phyloP scores from a whole-genome alignment of 257 asterid species.

The Nicotiana benthamiana region DNA sequence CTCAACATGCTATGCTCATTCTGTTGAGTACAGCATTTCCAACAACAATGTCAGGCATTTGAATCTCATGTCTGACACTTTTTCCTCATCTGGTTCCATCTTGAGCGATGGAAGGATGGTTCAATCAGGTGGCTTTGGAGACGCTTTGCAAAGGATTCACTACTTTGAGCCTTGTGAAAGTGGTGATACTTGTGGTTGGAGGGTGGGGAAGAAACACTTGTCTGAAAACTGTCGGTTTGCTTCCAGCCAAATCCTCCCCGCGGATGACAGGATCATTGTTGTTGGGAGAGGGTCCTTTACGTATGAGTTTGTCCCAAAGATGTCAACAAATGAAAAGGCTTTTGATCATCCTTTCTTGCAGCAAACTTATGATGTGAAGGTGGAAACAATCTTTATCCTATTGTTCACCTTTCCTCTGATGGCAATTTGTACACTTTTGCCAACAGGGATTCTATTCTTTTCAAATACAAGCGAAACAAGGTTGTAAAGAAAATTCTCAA shows the following conservation, averaged over 20 bases:
- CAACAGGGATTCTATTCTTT: slow-evolving; percentile 54
- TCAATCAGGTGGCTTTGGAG: slow-evolving; percentile 45
- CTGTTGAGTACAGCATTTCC: slow-evolving; percentile 42
- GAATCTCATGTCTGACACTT: slow-evolving; percentile 29
- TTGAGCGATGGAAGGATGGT: slow-evolving; percentile 45
- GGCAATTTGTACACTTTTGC: slow-evolving; percentile 55
- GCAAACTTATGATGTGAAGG: slow-evolving; percentile 23
- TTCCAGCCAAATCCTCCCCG: slow-evolving; percentile 38
- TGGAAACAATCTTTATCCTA: slow-evolving; percentile 50
- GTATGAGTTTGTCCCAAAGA: slow-evolving; percentile 50
- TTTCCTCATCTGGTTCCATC: slow-evolving; percentile 56
- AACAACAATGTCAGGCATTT: slow-evolving; percentile 43
- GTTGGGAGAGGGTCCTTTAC: slow-evolving; percentile 36
- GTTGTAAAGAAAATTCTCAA: slow-evolving; percentile 41
- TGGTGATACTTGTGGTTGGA: slow-evolving; percentile 44
- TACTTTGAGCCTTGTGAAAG: slow-evolving; percentile 31
- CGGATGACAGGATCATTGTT: slow-evolving; percentile 32
- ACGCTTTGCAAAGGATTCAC: slow-evolving; percentile 30
- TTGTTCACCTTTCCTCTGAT: slow-evolving; percentile 60
- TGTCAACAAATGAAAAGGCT: slow-evolving; percentile 7
- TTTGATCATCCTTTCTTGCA: slow-evolving; percentile 41
- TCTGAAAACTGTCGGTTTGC: slow-evolving; percentile 41
- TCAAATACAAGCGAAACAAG: slow-evolving; percentile 30
- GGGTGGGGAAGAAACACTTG: slow-evolving; percentile 16
- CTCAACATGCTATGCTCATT: slow-evolving; percentile 48